These are phyloP conservation scores for Protomyces macrosporus DNA, from an alignment of 1,139 yeast genomes.

Conservation along the genomic window DNA sequence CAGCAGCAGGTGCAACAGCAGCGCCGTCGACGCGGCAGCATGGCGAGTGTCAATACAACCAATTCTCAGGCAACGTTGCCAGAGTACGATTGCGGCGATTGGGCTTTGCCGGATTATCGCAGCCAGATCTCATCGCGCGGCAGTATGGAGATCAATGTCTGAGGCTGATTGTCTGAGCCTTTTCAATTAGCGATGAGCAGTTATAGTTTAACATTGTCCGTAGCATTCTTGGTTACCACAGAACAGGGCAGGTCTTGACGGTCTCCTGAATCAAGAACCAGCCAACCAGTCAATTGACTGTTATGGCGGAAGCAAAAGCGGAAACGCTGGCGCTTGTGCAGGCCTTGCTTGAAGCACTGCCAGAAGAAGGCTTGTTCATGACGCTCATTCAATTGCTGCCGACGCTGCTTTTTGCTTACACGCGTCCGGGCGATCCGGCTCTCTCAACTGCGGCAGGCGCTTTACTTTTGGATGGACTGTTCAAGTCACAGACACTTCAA, in stretches of 20 bases:
- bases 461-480: not conserved
- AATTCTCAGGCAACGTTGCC: constrained; percentile 15
- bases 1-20: not conserved
- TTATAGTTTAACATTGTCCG: too few species aligned
- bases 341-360: not conserved
- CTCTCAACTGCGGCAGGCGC: not conserved
- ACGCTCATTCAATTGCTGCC: not conserved
- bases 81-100: constrained; percentile 4
- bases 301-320: not conserved
- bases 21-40: constrained; percentile 4
- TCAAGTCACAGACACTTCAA: not conserved
- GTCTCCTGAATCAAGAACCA: too few species aligned
- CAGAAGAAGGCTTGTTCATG: not conserved
- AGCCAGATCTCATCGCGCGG: constrained; percentile 3
- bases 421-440: not conserved
- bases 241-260: too few species aligned
- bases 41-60: not conserved
- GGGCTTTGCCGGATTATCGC: constrained; percentile 7
- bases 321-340: not conserved
- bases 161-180: not conserved
- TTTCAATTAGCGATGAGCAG: too few species aligned
- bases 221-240: too few species aligned
- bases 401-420: not conserved
- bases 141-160: constrained; percentile 12
- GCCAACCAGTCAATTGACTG: too few species aligned